Evolutionary conservation across 2,329 filamentous ascomycete genomes (phyloP).

Genomic region (Fusarium anthophilum): DNA sequence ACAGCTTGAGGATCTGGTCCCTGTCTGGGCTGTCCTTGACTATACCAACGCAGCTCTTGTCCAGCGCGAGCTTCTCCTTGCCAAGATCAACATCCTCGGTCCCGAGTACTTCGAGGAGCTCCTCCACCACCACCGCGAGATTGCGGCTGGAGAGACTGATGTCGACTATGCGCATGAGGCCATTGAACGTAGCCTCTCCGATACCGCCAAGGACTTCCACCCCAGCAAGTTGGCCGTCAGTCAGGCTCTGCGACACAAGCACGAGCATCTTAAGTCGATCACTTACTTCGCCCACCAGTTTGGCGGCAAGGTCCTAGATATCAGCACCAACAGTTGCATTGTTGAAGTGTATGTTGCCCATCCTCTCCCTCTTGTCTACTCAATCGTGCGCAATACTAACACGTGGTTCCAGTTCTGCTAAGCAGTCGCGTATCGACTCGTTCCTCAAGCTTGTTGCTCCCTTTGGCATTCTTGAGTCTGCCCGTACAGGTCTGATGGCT

Average conservation of each 20-base stretch:
- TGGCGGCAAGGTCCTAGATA: conserved; percentile 95
- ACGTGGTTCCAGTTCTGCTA: conserved; percentile 74
- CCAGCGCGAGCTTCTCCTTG: conserved; percentile 92
- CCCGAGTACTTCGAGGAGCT: conserved; percentile 99
- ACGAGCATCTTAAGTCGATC: conserved; percentile 95
- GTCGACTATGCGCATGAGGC: conserved; percentile 56
- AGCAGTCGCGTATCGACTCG: conserved; percentile 92
- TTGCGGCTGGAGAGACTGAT: conserved; percentile 61
- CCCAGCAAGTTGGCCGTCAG: conserved; percentile 86
- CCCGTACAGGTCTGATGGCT: conserved; percentile 95
- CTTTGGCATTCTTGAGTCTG: conserved; percentile 96
- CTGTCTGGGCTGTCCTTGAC: conserved; percentile 97
- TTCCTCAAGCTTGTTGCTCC: conserved; percentile 96
- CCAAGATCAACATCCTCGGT: conserved; percentile 95
- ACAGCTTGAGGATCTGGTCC: conserved; percentile 95
- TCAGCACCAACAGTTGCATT: conserved; percentile 98
- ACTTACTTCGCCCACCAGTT: conserved; percentile 98
- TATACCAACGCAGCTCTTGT: conserved; percentile 94
- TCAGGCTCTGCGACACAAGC: conserved; percentile 93
- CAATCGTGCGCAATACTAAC: conserved; percentile 36
- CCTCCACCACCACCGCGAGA: conserved; percentile 93
- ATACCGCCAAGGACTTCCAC: conserved; percentile 78
- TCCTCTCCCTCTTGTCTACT: not conserved
- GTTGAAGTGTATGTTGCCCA: conserved; percentile 82
- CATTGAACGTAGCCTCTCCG: conserved; percentile 54